Base-by-base conservation (phyloP, 208 protist species). In the Leishmania aethiopica region DNA sequence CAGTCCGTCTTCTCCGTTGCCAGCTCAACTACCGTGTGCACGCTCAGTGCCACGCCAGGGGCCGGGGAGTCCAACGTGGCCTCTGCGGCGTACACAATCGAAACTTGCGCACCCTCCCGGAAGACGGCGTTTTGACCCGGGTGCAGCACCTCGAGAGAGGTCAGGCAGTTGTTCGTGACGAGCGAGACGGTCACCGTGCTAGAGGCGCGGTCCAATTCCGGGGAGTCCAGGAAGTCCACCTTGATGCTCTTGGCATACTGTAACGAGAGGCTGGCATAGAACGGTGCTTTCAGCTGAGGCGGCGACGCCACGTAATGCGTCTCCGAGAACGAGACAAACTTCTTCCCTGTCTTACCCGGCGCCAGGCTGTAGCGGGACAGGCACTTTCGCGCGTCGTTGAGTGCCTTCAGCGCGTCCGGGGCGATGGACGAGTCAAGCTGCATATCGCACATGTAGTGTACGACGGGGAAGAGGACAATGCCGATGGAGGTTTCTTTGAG, bases 401-500 rank as follows among this genome's bases (percentile, higher is more conserved):
- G 83, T 5, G 93, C 85, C 28, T 82, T 87, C n/a, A 95, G 85
- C 55, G 92, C 85, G 74, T 92, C 85, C 2, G 87, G 78, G 13
- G 89, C 92, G 40, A 94, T 84, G 74, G 85, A 83, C 8, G 81
- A 80, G 60, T 96, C 88, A 55, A 95, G 85, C 13, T 91, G 81
- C 77, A 96, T 84, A 71, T 93, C 88, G 45, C 86, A 86, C 49
- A 97, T 87, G 78, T 93, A 92, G 84, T 97, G 95, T 17, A 86
- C 89, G 53, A 96, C 90, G 25, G 95, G 93, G 75, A 94, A 96
- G 32, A 95, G 79, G 10, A 96, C 91, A n/a, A 93, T 86, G 5
- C 95, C 95, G 78, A 97, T 82, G 17, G 88, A 89, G 22, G 95
- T 97, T 10, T 89, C 88, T 72, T 92, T 91, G 15, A 97, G 83